Conservation (phyloP, 2,329 filamentous ascomycete genomes). For the Epichloe gansuensis region DNA sequence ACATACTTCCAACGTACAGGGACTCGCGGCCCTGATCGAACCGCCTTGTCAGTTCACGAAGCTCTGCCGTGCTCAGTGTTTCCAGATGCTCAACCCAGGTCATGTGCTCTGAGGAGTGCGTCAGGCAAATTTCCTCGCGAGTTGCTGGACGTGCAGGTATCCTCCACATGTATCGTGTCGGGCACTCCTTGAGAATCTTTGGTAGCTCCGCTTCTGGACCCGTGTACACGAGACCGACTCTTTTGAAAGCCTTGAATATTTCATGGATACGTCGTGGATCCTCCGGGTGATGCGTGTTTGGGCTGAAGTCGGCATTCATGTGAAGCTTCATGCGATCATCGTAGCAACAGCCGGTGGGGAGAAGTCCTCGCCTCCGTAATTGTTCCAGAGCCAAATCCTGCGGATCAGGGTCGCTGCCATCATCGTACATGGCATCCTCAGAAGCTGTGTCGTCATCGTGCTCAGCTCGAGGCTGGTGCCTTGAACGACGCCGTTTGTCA, state of each 20-base stretch:
- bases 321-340: conserved; percentile 94
- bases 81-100: conserved; percentile 56
- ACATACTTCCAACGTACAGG: conserved; percentile 72
- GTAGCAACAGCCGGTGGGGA: conserved; percentile 72
- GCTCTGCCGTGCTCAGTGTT: conserved; percentile 43
- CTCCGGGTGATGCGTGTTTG: conserved; percentile 77
- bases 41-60: conserved; percentile 51
- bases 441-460: conserved; percentile 20
- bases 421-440: conserved; percentile 22
- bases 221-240: conserved; percentile 61
- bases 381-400: conserved; percentile 25
- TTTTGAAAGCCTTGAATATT: conserved; percentile 81
- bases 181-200: conserved; percentile 37
- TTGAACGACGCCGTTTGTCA: conserved; percentile 13
- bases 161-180: conserved; percentile 55
- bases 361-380: conserved; percentile 31
- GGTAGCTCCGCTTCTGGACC: conserved; percentile 43
- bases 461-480: conserved; percentile 10
- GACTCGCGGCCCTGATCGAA: conserved; percentile 58
- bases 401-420: conserved; percentile 23
- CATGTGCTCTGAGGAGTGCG: conserved; percentile 68
- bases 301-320: conserved; percentile 65
- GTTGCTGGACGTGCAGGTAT: conserved; percentile 71
- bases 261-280: conserved; percentile 85
- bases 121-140: conserved; percentile 63